Percentiles rank a stretch among this genome's conserved stretches.
phyloP scores from a whole-genome alignment of 2,329 filamentous ascomycete genomes.

The Colletotrichum destructivum region DNA sequence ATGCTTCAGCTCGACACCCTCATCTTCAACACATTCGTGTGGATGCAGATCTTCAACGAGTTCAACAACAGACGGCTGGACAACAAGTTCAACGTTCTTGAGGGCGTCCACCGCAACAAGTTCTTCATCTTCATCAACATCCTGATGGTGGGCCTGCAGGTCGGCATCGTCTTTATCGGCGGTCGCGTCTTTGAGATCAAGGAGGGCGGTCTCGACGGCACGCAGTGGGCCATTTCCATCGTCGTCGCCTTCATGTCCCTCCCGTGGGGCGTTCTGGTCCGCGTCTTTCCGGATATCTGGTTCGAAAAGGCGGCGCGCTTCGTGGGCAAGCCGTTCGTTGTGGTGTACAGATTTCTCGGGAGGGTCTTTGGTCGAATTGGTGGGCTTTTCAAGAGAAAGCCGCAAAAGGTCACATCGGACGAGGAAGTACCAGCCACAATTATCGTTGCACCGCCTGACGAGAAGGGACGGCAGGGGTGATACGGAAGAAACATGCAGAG shows the following conservation, averaged over 20 bases:
- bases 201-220: constrained; percentile 55
- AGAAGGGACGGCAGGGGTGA: neutral
- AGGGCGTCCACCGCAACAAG: constrained; percentile 68
- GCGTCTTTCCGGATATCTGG: constrained; percentile 64
- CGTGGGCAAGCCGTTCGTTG: constrained; percentile 28
- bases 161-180: constrained; percentile 71
- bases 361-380: constrained; percentile 26
- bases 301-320: constrained; percentile 18
- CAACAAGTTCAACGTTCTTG: constrained; percentile 74
- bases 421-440: constrained; percentile 21
- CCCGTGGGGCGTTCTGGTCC: constrained; percentile 64
- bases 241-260: constrained; percentile 63
- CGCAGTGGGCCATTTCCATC: constrained; percentile 69
- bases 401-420: neutral
- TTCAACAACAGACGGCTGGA: constrained; percentile 76
- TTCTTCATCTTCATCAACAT: constrained; percentile 71
- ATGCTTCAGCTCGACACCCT: constrained; percentile 71
- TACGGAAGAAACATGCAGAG: no score
- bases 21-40: constrained; percentile 89
- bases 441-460: constrained; percentile 21
- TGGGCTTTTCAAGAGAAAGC: constrained; percentile 22
- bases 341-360: constrained; percentile 8
- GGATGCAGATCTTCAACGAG: constrained; percentile 84
- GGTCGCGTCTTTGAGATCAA: constrained; percentile 63
- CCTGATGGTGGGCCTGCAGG: constrained; percentile 71